phyloP scores from a whole-genome alignment of 176 grass and related monocot species.

The Chrysopogon serrulatus region DNA sequence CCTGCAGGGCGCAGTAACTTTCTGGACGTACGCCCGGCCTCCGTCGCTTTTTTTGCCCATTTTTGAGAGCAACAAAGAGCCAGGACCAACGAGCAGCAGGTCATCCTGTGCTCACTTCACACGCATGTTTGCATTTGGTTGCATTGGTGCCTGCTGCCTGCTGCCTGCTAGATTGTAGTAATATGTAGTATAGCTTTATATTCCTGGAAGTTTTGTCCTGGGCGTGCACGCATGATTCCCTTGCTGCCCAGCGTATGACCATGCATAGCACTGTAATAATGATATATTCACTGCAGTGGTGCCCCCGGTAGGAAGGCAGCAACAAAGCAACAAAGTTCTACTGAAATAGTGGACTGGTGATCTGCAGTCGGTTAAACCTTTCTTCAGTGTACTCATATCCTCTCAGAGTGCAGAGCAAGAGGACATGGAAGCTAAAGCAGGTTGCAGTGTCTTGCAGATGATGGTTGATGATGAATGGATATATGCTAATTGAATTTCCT shows the following conservation, averaged over 20 bases:
- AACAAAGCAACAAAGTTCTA: conserved; percentile 37
- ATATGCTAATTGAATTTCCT: conserved; percentile 2
- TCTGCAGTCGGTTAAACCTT: neutral
- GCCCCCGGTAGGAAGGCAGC: neutral
- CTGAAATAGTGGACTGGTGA: neutral
- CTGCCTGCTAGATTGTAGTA: too few relatives aligned
- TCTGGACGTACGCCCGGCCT: conserved; percentile 10
- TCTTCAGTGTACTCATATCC: neutral
- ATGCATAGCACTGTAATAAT: neutral
- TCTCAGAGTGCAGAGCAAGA: conserved; percentile 19
- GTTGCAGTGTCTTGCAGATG: too few relatives aligned
- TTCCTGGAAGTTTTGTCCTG: conserved; percentile 31
- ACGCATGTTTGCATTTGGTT: conserved; percentile 22
- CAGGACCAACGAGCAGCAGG: neutral
- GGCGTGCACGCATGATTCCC: conserved; percentile 10
- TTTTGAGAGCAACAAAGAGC: conserved; percentile 7
- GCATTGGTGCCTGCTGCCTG: neutral
- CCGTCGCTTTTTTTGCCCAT: conserved; percentile 12
- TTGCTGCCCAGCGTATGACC: neutral
- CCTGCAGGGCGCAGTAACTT: conserved; percentile 27
- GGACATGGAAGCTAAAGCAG: conserved; percentile 27
- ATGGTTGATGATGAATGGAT: neutral
- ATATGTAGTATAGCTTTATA: too few relatives aligned
- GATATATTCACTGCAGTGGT: conserved; percentile 16
- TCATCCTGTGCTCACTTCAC: neutral